Evolutionary conservation across 345 rosid genomes (phyloP), one percentile per base, ranked within the genome.

Genomic region (Rhizophora mangle): DNA sequence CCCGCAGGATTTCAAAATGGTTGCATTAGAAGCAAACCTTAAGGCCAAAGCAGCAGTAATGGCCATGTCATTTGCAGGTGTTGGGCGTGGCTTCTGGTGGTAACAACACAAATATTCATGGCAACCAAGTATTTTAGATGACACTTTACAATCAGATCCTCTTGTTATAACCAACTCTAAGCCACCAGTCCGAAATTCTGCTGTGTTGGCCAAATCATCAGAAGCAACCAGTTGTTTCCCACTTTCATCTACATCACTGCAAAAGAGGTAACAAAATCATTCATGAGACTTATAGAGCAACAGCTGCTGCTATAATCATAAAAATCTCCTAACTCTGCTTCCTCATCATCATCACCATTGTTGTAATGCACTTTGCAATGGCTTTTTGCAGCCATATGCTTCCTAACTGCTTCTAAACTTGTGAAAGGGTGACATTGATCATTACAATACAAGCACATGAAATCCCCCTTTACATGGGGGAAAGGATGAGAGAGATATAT

Each of bases 341-440:
- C 99, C 76, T 92, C 99, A 0, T 92, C 92, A 27, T 88, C 96
- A 65, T 79, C 91, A 19, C 88, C 98, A 76, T 86, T 89, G 57
- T 97, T 96, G 68, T 81, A 95, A 80, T 88, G 98, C 66, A 95
- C 85, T 77, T 85, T 95, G 82, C 98, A 95, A 75, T 95, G 99
- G 68, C 91, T 72, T 79, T 92, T 95, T 24, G 98, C 98, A 32
- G 70, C 88, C 97, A 92, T 92, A 74, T 95, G 99, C 84, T 92
- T 90, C 74, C 99, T 85, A 63, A 95, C 99, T 65, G 96, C 98
- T 84, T 92, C 99, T 78, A 90, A 80, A 82, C 92, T 86, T 81
- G 67, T 72, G 65, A 95, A 95, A 65, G 98, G 86, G 69, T 78
- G 89, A 62, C 98, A 78, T 18, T 81, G 80, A 62, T 90, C 93